Evolutionary conservation across 2,329 filamentous ascomycete species (phyloP), one percentile per base, ranked within the genome.

Genomic region (Rhytidhysteron rufulum): DNA sequence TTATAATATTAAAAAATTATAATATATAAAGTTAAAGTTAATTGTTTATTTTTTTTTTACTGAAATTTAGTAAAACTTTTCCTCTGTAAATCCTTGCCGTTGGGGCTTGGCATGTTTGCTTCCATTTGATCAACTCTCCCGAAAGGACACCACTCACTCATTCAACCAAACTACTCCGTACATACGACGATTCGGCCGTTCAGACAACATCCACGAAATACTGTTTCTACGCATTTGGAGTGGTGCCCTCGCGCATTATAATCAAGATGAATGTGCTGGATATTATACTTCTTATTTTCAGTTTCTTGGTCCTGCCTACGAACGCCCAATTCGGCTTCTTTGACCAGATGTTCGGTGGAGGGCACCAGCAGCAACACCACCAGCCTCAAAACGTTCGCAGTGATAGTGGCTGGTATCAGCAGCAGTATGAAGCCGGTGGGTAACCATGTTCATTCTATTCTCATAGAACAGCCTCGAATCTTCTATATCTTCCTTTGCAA

Each of bases 291-390:
- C 33, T 66, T 9, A 41, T 65, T 10, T 44, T 61, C 3, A 42
- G 55, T 29, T 62, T 88, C 13, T 69, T 86, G 36, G 65, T 88
- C 20, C 60, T 87, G 43, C 69, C 79, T 46, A 81, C 75, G 4
- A 71, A 77, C 42, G 88, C 88, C 9, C 91, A 97, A 69, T 97
- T 97, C 66, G 85, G 88, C 62, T 95, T 98, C 78, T 98, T 97
- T 70, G 90, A 96, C 65, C 88, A 97, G 57, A 95, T 97, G 88
- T 97, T 98, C 65, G 78, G 81, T 54, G 74, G 75, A 73, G 79
- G 42, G 64, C 72, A 75, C 31, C 74, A 77, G 31, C 73, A 76
- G 33, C 78, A 80, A 35, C 73, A 75, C 34, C 73, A 77, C 40
- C 75, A 83, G 51, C 79, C 80, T 19, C 84, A 88, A 57, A 93